Evolutionary conservation across 495 filamentous ascomycete species (phyloP), one percentile per base, ranked within the genome.

Genomic region (Penicillium steckii): DNA sequence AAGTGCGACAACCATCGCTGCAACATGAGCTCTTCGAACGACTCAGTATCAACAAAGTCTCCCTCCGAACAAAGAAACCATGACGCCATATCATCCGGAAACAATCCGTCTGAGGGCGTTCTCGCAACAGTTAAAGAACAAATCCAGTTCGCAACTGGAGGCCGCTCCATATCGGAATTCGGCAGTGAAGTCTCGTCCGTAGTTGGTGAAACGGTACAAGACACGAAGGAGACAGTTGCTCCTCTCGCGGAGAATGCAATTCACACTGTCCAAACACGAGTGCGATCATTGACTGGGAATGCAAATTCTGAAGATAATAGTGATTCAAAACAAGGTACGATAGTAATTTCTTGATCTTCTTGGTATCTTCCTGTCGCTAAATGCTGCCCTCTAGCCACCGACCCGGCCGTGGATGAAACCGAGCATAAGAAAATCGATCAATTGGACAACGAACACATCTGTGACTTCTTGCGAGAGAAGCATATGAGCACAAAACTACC

Each of bases 391-490:
- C 38, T 46, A 46, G 43, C 37, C 30, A 8, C 19, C 7, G 44
- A 47, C 25, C 12, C 23, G 17, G 40, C 27, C 0, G 10, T 32
- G 12, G 24, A 60, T 24, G 23, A 49, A 8, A 53, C 62, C 1
- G 65, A 65, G 24, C 41, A 48, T 15, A 30, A 56, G 22, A 35
- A 38, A 8, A 67, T 71, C 21, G 66, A 73, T 35, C 55, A 50
- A 18, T 54, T 69, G 53, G 59, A 66, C 4, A 57, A 55, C 24
- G 66, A 67, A n/a, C 52, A 52, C 23, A 45, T 73, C 7, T 64
- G 60, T 24, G 67, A 73, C 24, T 73, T 65, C 40, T 44, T 73
- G 4, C 59, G 55, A 41, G 60, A 71, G 8, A 60, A 59, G 50
- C 59, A 67, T 42, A 55, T 38, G 46, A 74, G 67, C 26, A 58